Percentiles rank a stretch among this genome's conserved stretches.
Evolutionary conservation across 1,284 basidiomycete genomes (phyloP).

Genomic region (Rhodotorula mucilaginosa): DNA sequence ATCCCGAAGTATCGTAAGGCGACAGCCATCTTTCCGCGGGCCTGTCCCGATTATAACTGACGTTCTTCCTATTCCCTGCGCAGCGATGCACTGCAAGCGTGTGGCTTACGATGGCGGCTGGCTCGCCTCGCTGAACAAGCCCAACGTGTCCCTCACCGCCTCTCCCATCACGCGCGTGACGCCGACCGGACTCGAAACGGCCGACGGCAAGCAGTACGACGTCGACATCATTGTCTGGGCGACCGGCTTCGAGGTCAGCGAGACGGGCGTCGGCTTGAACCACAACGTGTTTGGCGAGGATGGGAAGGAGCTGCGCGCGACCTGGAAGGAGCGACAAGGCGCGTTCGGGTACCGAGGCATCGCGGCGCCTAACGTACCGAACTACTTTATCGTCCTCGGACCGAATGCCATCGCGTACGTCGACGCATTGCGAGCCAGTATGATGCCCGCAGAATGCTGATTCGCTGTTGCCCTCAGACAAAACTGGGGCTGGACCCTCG

Average conservation of each 20-base stretch:
- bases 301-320: constrained; percentile 38
- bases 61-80: too few relatives aligned
- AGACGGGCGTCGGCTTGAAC: constrained; percentile 44
- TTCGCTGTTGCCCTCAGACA: neutral
- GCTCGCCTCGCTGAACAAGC: constrained; percentile 55
- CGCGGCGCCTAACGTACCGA: constrained; percentile 38
- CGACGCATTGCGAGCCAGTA: too few relatives aligned
- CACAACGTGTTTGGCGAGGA: constrained; percentile 40
- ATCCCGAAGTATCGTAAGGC: constrained; percentile 56
- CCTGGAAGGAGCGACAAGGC: constrained; percentile 39
- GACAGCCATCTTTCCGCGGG: neutral
- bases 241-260: constrained; percentile 47
- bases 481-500: constrained; percentile 19
- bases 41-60: too few relatives aligned
- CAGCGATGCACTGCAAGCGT: constrained; percentile 56
- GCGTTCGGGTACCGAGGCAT: constrained; percentile 43
- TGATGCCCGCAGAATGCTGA: neutral
- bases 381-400: constrained; percentile 34
- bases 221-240: constrained; percentile 47
- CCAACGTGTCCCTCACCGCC: constrained; percentile 58
- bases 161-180: constrained; percentile 54
- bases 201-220: constrained; percentile 50
- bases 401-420: constrained; percentile 29
- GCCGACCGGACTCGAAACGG: constrained; percentile 55
- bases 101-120: constrained; percentile 60